phyloP scores from a whole-genome alignment of 139 green algal species.

The Nannochloris sp. region DNA sequence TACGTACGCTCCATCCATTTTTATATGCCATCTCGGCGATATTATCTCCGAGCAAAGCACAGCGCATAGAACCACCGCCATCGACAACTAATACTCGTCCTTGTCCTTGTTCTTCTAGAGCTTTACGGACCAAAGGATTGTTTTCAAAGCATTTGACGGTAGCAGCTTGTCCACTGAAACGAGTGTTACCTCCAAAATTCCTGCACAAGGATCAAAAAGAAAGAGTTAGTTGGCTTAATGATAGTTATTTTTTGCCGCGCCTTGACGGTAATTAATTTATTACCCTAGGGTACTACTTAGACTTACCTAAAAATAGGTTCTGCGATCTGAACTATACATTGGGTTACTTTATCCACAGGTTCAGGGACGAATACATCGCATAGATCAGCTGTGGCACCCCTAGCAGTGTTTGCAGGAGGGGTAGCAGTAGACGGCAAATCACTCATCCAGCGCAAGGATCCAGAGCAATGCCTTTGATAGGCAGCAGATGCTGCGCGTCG shows the following conservation, averaged over 20 bases:
- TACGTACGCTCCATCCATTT: slow-evolving; percentile 83
- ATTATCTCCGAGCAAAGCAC: slow-evolving; percentile 91
- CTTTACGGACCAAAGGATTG: slow-evolving; percentile 84
- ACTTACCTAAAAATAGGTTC: slow-evolving; percentile 39
- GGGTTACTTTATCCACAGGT: slow-evolving; percentile 43
- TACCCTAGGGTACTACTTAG: background rate
- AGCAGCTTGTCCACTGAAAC: slow-evolving; percentile 57
- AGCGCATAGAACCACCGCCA: slow-evolving; percentile 75
- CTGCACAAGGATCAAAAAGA: slow-evolving; percentile 23
- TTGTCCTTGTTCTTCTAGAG: slow-evolving; percentile 67
- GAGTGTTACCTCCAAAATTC: slow-evolving; percentile 62
- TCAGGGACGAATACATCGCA: slow-evolving; percentile 66
- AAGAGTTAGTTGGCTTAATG: background rate
- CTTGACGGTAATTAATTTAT: background rate
- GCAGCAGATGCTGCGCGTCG: background rate
- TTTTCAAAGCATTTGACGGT: slow-evolving; percentile 91
- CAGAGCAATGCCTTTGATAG: too few species aligned
- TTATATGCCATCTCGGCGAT: slow-evolving; percentile 78
- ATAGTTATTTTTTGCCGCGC: too few species aligned
- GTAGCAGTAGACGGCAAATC: slow-evolving; percentile 22
- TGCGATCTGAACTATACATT: slow-evolving; percentile 36
- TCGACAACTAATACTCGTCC: slow-evolving; percentile 90
- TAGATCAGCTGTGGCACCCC: slow-evolving; percentile 75
- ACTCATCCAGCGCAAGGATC: slow-evolving; percentile 5
- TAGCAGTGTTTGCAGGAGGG: slow-evolving; percentile 56